Conservation (phyloP, 1,284 basidiomycete species). For the Ceratobasidium sp. region DNA sequence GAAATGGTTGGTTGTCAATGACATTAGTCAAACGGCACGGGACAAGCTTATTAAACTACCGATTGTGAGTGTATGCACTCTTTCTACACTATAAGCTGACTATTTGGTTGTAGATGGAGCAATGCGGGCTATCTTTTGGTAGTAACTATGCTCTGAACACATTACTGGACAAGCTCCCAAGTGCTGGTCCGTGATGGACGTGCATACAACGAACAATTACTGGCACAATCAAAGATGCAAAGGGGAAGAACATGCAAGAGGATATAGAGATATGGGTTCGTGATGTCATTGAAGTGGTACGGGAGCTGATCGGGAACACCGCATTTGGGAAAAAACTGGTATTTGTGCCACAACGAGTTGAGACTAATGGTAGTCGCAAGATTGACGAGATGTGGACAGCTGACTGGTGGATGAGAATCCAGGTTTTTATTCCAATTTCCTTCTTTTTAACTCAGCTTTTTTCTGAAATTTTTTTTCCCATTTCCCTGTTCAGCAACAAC, state of each 20-base stretch:
- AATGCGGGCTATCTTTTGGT: background rate
- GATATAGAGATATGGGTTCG: slow-evolving; percentile 4
- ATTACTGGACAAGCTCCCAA: slow-evolving; percentile 19
- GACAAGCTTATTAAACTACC: slow-evolving; percentile 8
- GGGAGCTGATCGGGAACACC: slow-evolving; percentile 24
- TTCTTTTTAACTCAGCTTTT: no score
- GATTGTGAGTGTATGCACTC: background rate
- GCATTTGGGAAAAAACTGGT: background rate
- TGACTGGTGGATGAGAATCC: slow-evolving; percentile 58
- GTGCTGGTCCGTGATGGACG: slow-evolving; percentile 7
- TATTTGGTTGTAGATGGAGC: background rate
- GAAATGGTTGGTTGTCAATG: slow-evolving; percentile 7
- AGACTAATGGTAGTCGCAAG: slow-evolving; percentile 48
- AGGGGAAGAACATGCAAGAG: background rate
- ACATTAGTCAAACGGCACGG: slow-evolving; percentile 4
- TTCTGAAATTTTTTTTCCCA: no score
- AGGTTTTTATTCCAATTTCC: slow-evolving; percentile 43
- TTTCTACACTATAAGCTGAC: background rate
- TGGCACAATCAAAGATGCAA: background rate
- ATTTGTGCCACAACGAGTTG: slow-evolving; percentile 51
- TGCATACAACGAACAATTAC: background rate
- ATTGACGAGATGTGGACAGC: slow-evolving; percentile 58
- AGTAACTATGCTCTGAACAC: slow-evolving; percentile 17
- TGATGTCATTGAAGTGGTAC: slow-evolving; percentile 19
- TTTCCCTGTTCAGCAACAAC: slow-evolving; percentile 46